Evolutionary conservation across 345 rosid species (phyloP), one percentile per base, ranked within the genome.

Genomic region (Eucalyptus erythrocorys): DNA sequence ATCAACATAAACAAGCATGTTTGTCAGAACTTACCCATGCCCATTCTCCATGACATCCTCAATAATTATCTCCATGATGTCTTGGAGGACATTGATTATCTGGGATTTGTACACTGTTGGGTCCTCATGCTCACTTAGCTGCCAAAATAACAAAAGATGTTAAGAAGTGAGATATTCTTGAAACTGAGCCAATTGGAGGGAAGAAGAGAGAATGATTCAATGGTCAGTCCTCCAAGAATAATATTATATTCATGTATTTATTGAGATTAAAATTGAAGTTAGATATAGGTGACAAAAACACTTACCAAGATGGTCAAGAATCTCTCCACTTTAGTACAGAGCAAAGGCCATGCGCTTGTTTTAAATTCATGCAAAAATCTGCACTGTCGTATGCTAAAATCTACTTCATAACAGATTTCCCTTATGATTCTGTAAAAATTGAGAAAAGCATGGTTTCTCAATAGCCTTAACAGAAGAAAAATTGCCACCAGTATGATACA

Each of bases 11-110:
- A 17, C 13, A 68, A 57, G 22, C 53, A 17, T 47, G 90, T 87
- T 19, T 88, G 88, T 61, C 81, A 89, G 88, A 84, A 94, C 99
- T 96, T 94, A 98, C 99, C 90, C 94, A 32, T 90, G 91, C 48
- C 99, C 98, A 49, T 94, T 89, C 85, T 76, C 50, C 99, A 97
- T 97, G 71, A 97, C 89, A 92, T 97, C 99, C 90, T 95, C 93
- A 14, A 89, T 92, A 87, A 98, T 95, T 88, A 98, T 94, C 93
- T 98, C 99, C 88, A 98, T 93, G 87, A 97, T 95, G 92, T 97
- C 99, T 91, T 98, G 99, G 85, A 98, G 98, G 90, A 94, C 92
- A 94, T 96, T 96, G 91, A 97, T 92, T 91, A 97, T 98, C 90
- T 94, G 96, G 92, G 98, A 91, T 92, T 85, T 94, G 94, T 93